Conservation (phyloP, 2,329 filamentous ascomycete genomes). For the Trichoderma breve region DNA sequence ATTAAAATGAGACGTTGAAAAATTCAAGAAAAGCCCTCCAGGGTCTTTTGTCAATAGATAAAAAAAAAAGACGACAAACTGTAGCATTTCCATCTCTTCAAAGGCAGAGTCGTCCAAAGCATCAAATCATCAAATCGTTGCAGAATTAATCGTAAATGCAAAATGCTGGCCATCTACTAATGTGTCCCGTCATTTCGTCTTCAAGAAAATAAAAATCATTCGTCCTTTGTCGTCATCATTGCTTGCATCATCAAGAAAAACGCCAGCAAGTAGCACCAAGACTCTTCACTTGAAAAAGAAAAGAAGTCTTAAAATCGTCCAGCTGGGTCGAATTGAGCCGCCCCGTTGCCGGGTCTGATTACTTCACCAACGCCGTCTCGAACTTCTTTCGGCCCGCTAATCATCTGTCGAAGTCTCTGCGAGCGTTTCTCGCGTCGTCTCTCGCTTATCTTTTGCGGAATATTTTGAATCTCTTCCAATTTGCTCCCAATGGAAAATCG, state of each 20-base stretch:
- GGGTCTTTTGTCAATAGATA: not conserved
- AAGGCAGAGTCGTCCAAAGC: slow-evolving; percentile 3
- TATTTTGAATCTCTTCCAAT: slow-evolving; percentile 51
- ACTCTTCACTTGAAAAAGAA: not conserved
- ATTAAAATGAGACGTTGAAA: slow-evolving; percentile 1
- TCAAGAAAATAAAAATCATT: slow-evolving; percentile 11
- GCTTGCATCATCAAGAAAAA: not conserved
- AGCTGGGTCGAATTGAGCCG: slow-evolving; percentile 12
- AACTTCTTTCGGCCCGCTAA: slow-evolving; percentile 58
- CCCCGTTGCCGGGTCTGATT: slow-evolving; percentile 42
- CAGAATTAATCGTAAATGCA: slow-evolving; percentile 2
- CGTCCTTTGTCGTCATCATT: not conserved
- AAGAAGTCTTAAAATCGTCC: not conserved
- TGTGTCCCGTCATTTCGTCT: slow-evolving; percentile 12
- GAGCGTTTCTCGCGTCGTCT: slow-evolving; percentile 57
- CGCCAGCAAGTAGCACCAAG: not conserved
- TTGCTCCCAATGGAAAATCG: slow-evolving; percentile 46
- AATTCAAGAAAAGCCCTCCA: not conserved
- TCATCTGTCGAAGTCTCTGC: slow-evolving; percentile 57
- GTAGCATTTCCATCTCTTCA: not conserved
- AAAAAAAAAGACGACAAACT: not conserved
- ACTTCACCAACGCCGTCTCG: slow-evolving; percentile 59
- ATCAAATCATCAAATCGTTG: slow-evolving; percentile 14
- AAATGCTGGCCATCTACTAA: not conserved
- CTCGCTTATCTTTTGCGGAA: slow-evolving; percentile 57